These are phyloP conservation scores for Debaryomycetaceae sp. DNA, from an alignment of 1,139 yeast genomes.

Conservation along the genomic window DNA sequence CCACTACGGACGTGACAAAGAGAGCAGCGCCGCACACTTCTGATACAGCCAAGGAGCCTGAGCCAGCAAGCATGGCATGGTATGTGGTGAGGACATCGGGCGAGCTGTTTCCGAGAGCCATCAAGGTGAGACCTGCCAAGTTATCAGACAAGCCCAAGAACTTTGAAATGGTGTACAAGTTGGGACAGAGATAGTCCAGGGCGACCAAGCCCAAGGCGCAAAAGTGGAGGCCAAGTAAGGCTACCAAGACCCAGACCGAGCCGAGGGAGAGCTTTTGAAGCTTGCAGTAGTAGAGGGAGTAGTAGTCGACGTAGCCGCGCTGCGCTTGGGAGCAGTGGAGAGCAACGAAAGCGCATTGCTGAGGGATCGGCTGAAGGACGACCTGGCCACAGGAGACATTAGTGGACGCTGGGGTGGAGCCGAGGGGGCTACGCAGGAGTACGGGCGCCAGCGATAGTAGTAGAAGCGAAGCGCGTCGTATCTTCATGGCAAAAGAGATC, in stretches of 20 bases:
- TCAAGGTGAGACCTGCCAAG: constrained; percentile 74
- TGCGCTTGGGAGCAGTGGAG: constrained; percentile 28
- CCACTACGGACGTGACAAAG: constrained; percentile 63
- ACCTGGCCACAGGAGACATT: constrained; percentile 6
- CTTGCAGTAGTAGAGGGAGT: constrained; percentile 10
- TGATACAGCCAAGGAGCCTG: constrained; percentile 73
- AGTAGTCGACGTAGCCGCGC: constrained; percentile 7
- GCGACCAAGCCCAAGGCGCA: constrained; percentile 63
- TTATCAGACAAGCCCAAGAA: constrained; percentile 59
- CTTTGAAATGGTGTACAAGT: constrained; percentile 51
- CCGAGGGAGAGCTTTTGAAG: constrained; percentile 2
- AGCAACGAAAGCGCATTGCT: constrained; percentile 35
- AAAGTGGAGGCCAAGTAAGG: constrained; percentile 34
- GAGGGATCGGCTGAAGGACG: constrained; percentile 9
- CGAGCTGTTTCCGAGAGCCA: constrained; percentile 87
- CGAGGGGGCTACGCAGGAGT: no score
- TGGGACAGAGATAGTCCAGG: constrained; percentile 67
- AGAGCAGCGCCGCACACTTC: constrained; percentile 81
- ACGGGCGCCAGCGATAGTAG: no score
- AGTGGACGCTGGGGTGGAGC: not conserved
- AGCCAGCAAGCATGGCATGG: constrained; percentile 60
- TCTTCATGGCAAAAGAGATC: no score
- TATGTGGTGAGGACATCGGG: constrained; percentile 85
- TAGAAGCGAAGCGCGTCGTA: no score
- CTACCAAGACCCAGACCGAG: constrained; percentile 8